Evolutionary conservation across 2,329 filamentous ascomycete species (phyloP), one percentile per base, ranked within the genome.

Genomic region (Chaetomium sp.): DNA sequence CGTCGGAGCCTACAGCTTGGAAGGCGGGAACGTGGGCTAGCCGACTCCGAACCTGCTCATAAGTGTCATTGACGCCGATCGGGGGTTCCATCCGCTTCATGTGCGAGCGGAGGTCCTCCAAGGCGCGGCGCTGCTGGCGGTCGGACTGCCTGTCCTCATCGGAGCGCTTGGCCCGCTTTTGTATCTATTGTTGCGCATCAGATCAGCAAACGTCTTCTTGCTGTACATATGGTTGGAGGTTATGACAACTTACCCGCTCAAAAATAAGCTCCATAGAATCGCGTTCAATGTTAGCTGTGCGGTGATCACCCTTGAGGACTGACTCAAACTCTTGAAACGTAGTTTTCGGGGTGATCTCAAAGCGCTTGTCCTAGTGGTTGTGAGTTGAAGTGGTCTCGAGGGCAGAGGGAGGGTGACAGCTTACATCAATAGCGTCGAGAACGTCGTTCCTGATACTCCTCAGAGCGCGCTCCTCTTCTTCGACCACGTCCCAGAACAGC

Each of bases 401-500:
- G 23, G n/a, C 21, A 38, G 23, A 38, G 4, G 31, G 5, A 16
- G 29, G 12, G 27, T 19, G 25, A 0, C 13, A n/a, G 29, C 88
- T 82, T 78, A 95, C 92, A 82, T 96, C 91, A 71, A 97, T 83
- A 70, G 95, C 92, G 78, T 97, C 93, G 69, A 95, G 81, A 47
- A 96, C 90, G 74, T 93, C 88, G 74, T 95, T 96, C 67, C 92
- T 85, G 57, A 90, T 89, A 57, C 87, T 88, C 67, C 93, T 89
- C 56, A 97, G 81, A n/a, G 89, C 88, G 64, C 91, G 87, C 74
- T 99, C 94, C 76, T 98, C 93, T 75, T 97, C 93, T 75, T 98
- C 95, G 29, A 98, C 84, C 56, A 93, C 82, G 75, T 99, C 95
- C 92, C 94, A 97, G 80, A 99, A 98, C 7, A 99, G 82, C 73